Evolutionary conservation across 1,284 basidiomycete genomes (phyloP).

Genomic region (Puccinia horiana): DNA sequence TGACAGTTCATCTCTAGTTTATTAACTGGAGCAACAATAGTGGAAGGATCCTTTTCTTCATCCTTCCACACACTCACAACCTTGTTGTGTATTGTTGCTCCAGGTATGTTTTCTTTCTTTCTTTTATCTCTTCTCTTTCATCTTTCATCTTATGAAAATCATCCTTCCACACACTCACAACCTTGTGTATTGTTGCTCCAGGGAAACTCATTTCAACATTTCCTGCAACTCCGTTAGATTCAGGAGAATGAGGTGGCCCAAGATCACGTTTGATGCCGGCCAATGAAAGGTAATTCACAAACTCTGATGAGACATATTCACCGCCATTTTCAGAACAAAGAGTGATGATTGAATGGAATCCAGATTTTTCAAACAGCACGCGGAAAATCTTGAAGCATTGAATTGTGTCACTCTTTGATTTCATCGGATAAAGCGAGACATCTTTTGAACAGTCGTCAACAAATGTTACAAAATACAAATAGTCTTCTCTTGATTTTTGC

Average conservation of each 20-base stretch:
- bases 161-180: no score
- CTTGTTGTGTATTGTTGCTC: no score
- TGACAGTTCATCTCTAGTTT: no score
- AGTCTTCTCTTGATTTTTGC: neutral
- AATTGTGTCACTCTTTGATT: conserved; percentile 8
- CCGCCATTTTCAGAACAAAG: conserved; percentile 5
- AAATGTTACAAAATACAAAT: neutral
- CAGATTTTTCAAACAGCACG: conserved; percentile 53
- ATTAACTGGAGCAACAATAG: no score
- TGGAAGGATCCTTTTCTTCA: no score
- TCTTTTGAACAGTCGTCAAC: neutral
- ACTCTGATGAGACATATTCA: neutral
- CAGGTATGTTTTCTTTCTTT: no score
- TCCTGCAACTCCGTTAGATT: conserved; percentile 12
- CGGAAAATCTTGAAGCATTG: conserved; percentile 57
- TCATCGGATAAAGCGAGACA: neutral
- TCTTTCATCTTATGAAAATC: no score
- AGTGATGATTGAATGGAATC: conserved; percentile 42
- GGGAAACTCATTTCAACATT: no score
- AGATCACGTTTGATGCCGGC: neutral
- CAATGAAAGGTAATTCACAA: neutral
- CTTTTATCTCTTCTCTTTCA: no score
- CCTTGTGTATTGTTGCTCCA: no score
- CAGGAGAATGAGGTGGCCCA: no score
- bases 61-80: no score